These are phyloP conservation scores for Kodamaea sp. DNA, from an alignment of 1,139 yeast genomes.

Conservation along the genomic window DNA sequence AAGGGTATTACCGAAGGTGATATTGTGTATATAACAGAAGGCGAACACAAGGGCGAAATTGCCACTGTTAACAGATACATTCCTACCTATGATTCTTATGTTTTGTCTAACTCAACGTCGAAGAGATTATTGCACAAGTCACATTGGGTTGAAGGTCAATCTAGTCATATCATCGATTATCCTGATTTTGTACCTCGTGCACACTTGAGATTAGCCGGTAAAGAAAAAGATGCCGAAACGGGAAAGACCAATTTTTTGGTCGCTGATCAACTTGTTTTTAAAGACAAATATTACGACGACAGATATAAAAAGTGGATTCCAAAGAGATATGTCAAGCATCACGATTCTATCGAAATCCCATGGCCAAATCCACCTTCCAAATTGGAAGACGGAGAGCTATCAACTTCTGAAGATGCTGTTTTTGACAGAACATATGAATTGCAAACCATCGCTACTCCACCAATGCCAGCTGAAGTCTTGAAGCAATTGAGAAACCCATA, in stretches of 20 bases:
- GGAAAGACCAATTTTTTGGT: conserved; percentile 67
- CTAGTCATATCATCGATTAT: conserved; percentile 65
- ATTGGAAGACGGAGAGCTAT: conserved; percentile 53
- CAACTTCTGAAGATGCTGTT: conserved; percentile 58
- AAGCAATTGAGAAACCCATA: conserved; percentile 70
- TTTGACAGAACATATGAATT: conserved; percentile 75
- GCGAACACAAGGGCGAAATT: conserved; percentile 68
- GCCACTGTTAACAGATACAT: conserved; percentile 43
- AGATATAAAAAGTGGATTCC: conserved; percentile 75
- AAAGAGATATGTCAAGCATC: conserved; percentile 67
- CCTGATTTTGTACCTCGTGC: conserved; percentile 52
- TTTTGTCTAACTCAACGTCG: conserved; percentile 34
- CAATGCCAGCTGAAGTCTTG: conserved; percentile 66
- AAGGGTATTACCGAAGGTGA: conserved; percentile 42
- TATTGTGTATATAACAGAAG: conserved; percentile 53
- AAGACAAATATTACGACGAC: conserved; percentile 68
- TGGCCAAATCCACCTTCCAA: conserved; percentile 81
- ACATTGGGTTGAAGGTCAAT: conserved; percentile 72
- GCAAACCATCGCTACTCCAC: conserved; percentile 60
- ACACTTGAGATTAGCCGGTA: conserved; percentile 65
- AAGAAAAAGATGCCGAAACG: conserved; percentile 56
- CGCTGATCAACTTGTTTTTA: conserved; percentile 66
- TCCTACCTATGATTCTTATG: conserved; percentile 31
- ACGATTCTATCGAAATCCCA: conserved; percentile 69
- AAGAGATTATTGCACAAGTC: conserved; percentile 54